phyloP scores from a whole-genome alignment of 805 yeast species.

The Ogataea glucozyma region DNA sequence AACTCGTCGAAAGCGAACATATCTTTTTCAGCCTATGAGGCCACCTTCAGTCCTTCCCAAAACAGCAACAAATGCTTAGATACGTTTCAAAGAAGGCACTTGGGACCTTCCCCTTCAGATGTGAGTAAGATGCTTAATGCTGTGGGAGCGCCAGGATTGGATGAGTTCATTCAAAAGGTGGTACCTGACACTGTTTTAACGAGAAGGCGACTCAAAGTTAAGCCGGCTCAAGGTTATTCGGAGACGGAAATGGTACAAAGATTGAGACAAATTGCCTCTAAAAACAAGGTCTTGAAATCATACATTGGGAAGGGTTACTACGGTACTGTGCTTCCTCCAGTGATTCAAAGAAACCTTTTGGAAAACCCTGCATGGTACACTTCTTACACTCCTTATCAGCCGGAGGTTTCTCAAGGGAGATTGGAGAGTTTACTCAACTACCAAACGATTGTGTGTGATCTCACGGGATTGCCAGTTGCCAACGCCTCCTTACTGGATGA shows the following conservation, averaged over 20 bases:
- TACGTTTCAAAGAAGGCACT: slow-evolving; percentile 85
- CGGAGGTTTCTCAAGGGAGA: slow-evolving; percentile 97
- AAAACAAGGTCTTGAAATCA: slow-evolving; percentile 72
- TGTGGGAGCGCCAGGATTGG: slow-evolving; percentile 67
- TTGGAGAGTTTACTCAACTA: slow-evolving; percentile 85
- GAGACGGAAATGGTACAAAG: slow-evolving; percentile 79
- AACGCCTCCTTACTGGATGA: slow-evolving; percentile 95
- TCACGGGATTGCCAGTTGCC: slow-evolving; percentile 93
- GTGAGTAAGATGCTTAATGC: slow-evolving; percentile 63
- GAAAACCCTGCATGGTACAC: slow-evolving; percentile 99
- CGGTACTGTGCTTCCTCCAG: slow-evolving; percentile 87
- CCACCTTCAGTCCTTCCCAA: slow-evolving; percentile 46
- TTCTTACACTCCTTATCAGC: slow-evolving; percentile 97
- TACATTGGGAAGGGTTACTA: slow-evolving; percentile 94
- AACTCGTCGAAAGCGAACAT: slow-evolving; percentile 46
- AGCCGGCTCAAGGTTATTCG: slow-evolving; percentile 73
- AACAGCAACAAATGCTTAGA: slow-evolving; percentile 49
- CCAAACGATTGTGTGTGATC: slow-evolving; percentile 87
- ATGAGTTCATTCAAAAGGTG: slow-evolving; percentile 67
- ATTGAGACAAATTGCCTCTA: slow-evolving; percentile 65
- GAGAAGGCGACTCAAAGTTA: slow-evolving; percentile 63
- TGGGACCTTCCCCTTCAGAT: slow-evolving; percentile 74
- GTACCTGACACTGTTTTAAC: slow-evolving; percentile 76
- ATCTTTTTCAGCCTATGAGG: slow-evolving; percentile 51
- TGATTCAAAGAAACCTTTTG: slow-evolving; percentile 85